Evolutionary conservation across 208 protist species (phyloP).

Genomic region (Trypanosoma scelopori): DNA sequence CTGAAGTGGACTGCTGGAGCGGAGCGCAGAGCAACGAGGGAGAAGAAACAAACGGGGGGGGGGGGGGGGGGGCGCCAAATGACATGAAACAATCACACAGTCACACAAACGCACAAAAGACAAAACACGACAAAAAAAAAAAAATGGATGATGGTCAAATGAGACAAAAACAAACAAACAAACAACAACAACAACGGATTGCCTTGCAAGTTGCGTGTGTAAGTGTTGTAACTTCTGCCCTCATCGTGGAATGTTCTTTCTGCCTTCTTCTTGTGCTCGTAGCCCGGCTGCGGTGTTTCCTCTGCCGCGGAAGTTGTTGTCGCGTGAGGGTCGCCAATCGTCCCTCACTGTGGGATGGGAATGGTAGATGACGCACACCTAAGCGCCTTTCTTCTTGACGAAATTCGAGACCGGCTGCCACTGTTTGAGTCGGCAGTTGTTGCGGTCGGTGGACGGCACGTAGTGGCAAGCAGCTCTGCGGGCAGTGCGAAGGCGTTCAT

Average conservation of each 20-base stretch:
- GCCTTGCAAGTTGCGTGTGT: too few relatives aligned
- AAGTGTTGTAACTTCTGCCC: too few relatives aligned
- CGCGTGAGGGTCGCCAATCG: not conserved
- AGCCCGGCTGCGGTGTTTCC: too few relatives aligned
- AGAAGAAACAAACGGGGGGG: not conserved
- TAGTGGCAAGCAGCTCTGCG: slow-evolving; percentile 23
- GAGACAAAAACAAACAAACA: not conserved
- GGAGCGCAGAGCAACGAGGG: not conserved
- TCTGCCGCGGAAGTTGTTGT: too few relatives aligned
- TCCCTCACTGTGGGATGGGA: not conserved
- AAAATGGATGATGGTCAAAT: not conserved
- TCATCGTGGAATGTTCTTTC: slow-evolving; percentile 1
- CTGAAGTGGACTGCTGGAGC: not conserved
- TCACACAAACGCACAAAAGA: not conserved
- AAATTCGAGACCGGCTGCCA: slow-evolving; percentile 47
- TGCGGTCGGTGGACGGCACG: not conserved
- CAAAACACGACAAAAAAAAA: not conserved
- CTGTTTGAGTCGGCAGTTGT: slow-evolving; percentile 31
- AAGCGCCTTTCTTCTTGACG: slow-evolving; percentile 23
- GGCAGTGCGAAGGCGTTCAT: slow-evolving; percentile 35
- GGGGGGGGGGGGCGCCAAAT: too few relatives aligned
- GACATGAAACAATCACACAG: too few relatives aligned
- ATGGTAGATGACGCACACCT: slow-evolving; percentile 22
- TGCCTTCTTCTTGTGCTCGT: not conserved
- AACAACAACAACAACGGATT: slow-evolving; percentile 1